Percentiles rank a stretch among this genome's conserved stretches.
Evolutionary conservation across 1,139 yeast genomes (phyloP).

Genomic region (Pichia sp.): DNA sequence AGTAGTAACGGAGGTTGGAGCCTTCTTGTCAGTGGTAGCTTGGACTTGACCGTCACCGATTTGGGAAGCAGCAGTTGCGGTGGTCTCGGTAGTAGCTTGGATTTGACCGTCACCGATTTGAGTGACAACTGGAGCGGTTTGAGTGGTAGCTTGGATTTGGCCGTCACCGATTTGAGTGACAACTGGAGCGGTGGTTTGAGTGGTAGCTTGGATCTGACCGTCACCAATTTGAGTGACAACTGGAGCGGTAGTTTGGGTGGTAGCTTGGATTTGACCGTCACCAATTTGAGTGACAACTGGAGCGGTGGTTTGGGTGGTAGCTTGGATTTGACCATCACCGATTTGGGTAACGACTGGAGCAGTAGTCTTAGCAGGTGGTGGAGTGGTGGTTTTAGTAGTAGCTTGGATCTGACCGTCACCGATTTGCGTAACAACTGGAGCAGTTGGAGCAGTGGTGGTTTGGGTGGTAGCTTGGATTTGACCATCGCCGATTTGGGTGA

Average conservation of each 20-base stretch:
- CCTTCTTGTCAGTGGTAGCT: background rate
- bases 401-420: slow-evolving; percentile 31
- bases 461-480: slow-evolving; percentile 41
- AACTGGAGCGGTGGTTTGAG: slow-evolving; percentile 29
- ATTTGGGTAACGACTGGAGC: slow-evolving; percentile 20
- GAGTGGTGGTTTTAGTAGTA: slow-evolving; percentile 27
- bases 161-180: slow-evolving; percentile 42
- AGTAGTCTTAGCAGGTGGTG: background rate
- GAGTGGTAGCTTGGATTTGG: slow-evolving; percentile 48
- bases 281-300: slow-evolving; percentile 22
- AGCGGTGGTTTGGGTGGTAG: slow-evolving; percentile 30
- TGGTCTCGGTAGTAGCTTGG: slow-evolving; percentile 41
- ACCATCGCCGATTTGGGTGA: slow-evolving; percentile 41
- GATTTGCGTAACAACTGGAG: slow-evolving; percentile 20
- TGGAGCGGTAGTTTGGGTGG: background rate
- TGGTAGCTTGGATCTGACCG: slow-evolving; percentile 54
- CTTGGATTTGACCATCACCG: slow-evolving; percentile 29
- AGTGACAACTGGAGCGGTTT: slow-evolving; percentile 30
- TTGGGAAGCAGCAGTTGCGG: slow-evolving; percentile 10
- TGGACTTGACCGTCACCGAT: slow-evolving; percentile 26
- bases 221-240: slow-evolving; percentile 33
- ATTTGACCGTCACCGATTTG: slow-evolving; percentile 50
- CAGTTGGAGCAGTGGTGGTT: background rate
- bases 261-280: slow-evolving; percentile 28
- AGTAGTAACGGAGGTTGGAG: slow-evolving; percentile 21